Conservation (phyloP, 2,329 filamentous ascomycete genomes). For the Metarhizium humberi region DNA sequence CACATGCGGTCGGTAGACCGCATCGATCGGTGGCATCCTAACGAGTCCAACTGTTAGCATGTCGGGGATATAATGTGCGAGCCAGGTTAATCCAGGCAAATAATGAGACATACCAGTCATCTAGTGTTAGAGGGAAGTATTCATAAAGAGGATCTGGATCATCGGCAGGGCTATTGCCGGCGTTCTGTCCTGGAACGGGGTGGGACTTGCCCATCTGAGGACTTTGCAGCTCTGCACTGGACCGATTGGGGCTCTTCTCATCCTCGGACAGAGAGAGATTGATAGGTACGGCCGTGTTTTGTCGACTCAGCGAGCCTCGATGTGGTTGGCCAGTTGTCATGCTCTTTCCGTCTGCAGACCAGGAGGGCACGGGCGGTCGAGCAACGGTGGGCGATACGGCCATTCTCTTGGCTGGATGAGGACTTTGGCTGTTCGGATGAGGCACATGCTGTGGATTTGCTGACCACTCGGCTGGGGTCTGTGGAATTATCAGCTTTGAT, state of each 20-base stretch:
- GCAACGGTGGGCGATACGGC: constrained; percentile 41
- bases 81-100: background rate
- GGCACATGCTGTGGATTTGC: constrained; percentile 23
- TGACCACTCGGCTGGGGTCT: constrained; percentile 35
- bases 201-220: constrained; percentile 35
- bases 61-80: background rate
- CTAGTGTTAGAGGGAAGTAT: constrained; percentile 84
- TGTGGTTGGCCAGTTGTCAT: constrained; percentile 9
- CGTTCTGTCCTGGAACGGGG: constrained; percentile 23
- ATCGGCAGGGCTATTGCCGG: constrained; percentile 57
- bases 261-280: constrained; percentile 52
- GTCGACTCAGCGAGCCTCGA: constrained; percentile 15
- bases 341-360: constrained; percentile 28
- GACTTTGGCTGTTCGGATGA: constrained; percentile 24
- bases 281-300: constrained; percentile 29
- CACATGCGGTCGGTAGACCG: constrained; percentile 83
- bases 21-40: constrained; percentile 79
- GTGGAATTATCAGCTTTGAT: constrained; percentile 10
- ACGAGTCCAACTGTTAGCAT: background rate
- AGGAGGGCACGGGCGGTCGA: constrained; percentile 45
- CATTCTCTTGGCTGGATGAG: constrained; percentile 43
- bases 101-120: constrained; percentile 58
- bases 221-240: constrained; percentile 40
- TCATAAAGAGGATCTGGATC: constrained; percentile 82
- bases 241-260: constrained; percentile 46